phyloP scores from a whole-genome alignment of 176 grass and related monocot species.

The Carex littledalei region DNA sequence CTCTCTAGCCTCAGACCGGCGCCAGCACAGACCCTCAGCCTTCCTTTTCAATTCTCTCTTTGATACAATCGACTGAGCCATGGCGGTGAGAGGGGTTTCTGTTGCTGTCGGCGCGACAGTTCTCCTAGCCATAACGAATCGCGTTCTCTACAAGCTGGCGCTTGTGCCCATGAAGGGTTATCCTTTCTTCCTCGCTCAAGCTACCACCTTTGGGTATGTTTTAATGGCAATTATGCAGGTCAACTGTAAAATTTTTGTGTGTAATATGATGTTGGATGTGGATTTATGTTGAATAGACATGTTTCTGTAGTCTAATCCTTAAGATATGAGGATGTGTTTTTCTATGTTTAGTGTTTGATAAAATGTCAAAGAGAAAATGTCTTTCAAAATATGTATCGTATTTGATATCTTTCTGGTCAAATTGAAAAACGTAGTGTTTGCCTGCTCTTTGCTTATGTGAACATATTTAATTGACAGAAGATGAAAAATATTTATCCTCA shows the following conservation, averaged over 20 bases:
- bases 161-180: slow-evolving; percentile 78
- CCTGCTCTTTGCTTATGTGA: background rate
- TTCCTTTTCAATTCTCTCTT: background rate
- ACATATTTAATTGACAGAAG: background rate
- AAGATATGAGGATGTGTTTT: background rate
- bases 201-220: slow-evolving; percentile 79
- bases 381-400: background rate
- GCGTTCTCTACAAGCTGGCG: slow-evolving; percentile 86
- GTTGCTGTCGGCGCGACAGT: slow-evolving; percentile 34
- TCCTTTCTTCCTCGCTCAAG: slow-evolving; percentile 86
- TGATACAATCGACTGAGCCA: background rate
- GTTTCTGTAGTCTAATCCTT: background rate
- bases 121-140: slow-evolving; percentile 61
- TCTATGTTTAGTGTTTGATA: slow-evolving; percentile 13
- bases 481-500: background rate
- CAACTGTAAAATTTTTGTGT: too few relatives aligned
- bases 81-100: slow-evolving; percentile 22
- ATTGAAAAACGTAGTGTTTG: background rate
- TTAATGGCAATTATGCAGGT: background rate
- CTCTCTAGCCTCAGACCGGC: too few relatives aligned
- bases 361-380: slow-evolving; percentile 2
- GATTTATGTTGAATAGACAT: background rate
- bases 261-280: too few relatives aligned
- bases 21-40: too few relatives aligned
- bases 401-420: background rate